These are phyloP conservation scores for Mycena olivaceomarginata DNA, from an alignment of 768 basidiomycete species.

Conservation along the genomic window DNA sequence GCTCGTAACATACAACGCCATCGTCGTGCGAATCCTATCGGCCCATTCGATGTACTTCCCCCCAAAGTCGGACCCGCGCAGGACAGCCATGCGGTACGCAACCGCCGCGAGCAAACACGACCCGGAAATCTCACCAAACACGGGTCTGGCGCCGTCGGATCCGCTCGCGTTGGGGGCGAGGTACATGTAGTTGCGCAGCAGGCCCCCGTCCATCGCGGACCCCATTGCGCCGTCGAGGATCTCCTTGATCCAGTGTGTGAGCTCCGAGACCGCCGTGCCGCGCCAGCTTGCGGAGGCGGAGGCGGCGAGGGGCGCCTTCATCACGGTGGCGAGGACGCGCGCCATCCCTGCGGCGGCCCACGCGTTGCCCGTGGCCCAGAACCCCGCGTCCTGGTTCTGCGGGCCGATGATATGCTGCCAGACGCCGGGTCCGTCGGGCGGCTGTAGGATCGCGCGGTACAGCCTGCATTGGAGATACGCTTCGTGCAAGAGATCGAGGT, in stretches of 20 bases:
- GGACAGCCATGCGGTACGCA: slow-evolving; percentile 58
- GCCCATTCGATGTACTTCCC: slow-evolving; percentile 50
- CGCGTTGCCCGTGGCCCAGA: slow-evolving; percentile 49
- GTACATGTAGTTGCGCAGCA: slow-evolving; percentile 66
- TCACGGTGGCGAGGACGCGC: slow-evolving; percentile 63
- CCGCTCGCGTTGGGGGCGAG: slow-evolving; percentile 43
- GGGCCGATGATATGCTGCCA: slow-evolving; percentile 60
- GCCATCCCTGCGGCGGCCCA: slow-evolving; percentile 51
- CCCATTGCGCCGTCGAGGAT: slow-evolving; percentile 65
- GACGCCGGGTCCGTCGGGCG: slow-evolving; percentile 43
- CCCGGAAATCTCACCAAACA: slow-evolving; percentile 67
- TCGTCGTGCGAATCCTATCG: slow-evolving; percentile 48
- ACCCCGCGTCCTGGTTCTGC: slow-evolving; percentile 41
- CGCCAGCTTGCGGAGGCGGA: slow-evolving; percentile 48
- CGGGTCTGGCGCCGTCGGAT: too few relatives aligned
- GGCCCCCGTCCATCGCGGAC: slow-evolving; percentile 54
- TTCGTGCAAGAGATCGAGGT: slow-evolving; percentile 60
- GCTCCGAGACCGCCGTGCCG: slow-evolving; percentile 50
- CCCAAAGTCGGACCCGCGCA: slow-evolving; percentile 44
- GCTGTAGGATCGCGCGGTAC: slow-evolving; percentile 59
- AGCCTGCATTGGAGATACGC: slow-evolving; percentile 63
- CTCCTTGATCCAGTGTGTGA: slow-evolving; percentile 63
- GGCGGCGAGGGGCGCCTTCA: slow-evolving; percentile 60
- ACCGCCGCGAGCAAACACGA: slow-evolving; percentile 61
- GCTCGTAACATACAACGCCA: slow-evolving; percentile 52